Evolutionary conservation across 2,329 filamentous ascomycete genomes (phyloP), one percentile per base, ranked within the genome.

Genomic region (Ophiostoma angusticollis): DNA sequence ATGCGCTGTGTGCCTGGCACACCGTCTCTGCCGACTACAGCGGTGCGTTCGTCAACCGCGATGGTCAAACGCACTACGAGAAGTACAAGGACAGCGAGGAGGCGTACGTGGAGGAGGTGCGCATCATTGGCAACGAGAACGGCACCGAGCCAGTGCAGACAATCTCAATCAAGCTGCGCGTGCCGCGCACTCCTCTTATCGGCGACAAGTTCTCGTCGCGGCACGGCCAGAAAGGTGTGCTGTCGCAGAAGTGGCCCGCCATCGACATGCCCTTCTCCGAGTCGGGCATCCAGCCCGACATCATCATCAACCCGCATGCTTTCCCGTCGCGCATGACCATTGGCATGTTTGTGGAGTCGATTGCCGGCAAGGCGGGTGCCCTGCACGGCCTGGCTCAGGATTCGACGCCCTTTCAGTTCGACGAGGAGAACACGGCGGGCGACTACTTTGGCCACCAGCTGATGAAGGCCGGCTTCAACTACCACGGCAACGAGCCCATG

Each of bases 251-350:
- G 58, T 98, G 91, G 86, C 91, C 87, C 1, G 74, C 79, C 3
- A 67, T 83, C 43, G 87, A 96, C 58, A 91, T 98, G 84, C 91
- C 91, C 4, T 98, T 96, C 62, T 86, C 84, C 3, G 91, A 98
- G 63, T 84, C 82, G 6, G 91, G 91, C 39, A 96, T 98, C 45
- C 87, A 95, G 55, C 91, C 91, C 9, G 91, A 98, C 60, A 72
- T 94, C 52, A 98, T 98, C 61, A 98, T 98, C 69, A 98, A 98
- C 64, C 91, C 91, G 29, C 91, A 98, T 70, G 91, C 91, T 55
- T 98, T 98, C 72, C 91, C 91, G 7, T 96, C 89, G 32, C 87
- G 91, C 62, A 98, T 98, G 91, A 98, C 91, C 16, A 98, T 98
- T 56, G 91, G 91, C 55, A 96, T 96, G 84, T 96, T 98, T 61